A percentile compares a stretch with the other conserved stretches of the same genome.
Evolutionary conservation across 2,329 filamentous ascomycete genomes (phyloP).

Genomic region (Rhynchosporium secalis): DNA sequence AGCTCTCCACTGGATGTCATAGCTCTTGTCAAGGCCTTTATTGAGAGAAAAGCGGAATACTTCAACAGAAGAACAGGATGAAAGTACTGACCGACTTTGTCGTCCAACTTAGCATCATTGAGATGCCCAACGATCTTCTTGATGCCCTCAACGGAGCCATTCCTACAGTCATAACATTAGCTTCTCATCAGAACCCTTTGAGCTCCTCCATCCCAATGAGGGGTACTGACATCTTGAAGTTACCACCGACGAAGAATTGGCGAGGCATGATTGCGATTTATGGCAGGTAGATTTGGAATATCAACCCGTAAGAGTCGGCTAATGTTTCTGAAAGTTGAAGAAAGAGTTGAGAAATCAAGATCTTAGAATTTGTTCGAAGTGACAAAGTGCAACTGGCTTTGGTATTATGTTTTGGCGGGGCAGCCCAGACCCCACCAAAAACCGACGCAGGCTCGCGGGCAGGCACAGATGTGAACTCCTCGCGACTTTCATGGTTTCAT

Average conservation of each 20-base stretch:
- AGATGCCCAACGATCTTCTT: slow-evolving; percentile 87
- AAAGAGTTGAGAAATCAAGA: slow-evolving; percentile 7
- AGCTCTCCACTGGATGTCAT: neutral
- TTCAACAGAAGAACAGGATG: slow-evolving; percentile 7
- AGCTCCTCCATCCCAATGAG: slow-evolving; percentile 19
- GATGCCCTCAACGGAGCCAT: slow-evolving; percentile 87
- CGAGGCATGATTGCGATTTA: slow-evolving; percentile 66
- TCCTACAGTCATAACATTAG: slow-evolving; percentile 58
- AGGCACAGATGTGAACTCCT: slow-evolving; percentile 10
- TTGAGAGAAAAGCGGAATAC: slow-evolving; percentile 8
- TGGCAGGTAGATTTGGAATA: neutral
- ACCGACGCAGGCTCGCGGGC: neutral
- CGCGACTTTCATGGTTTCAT: neutral
- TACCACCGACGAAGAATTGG: slow-evolving; percentile 96
- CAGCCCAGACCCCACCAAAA: slow-evolving; percentile 6
- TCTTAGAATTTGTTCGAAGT: slow-evolving; percentile 1
- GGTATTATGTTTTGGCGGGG: slow-evolving; percentile 10
- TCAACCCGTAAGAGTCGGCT: slow-evolving; percentile 7
- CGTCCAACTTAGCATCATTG: slow-evolving; percentile 79
- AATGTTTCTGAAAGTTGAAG: neutral
- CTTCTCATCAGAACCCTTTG: slow-evolving; percentile 12
- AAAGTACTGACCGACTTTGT: slow-evolving; percentile 63
- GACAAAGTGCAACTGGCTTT: neutral
- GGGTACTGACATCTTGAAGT: slow-evolving; percentile 92
- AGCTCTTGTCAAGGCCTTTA: slow-evolving; percentile 13